Conservation (phyloP, 495 filamentous ascomycete genomes). For the Trichoderma orchidacearum region DNA sequence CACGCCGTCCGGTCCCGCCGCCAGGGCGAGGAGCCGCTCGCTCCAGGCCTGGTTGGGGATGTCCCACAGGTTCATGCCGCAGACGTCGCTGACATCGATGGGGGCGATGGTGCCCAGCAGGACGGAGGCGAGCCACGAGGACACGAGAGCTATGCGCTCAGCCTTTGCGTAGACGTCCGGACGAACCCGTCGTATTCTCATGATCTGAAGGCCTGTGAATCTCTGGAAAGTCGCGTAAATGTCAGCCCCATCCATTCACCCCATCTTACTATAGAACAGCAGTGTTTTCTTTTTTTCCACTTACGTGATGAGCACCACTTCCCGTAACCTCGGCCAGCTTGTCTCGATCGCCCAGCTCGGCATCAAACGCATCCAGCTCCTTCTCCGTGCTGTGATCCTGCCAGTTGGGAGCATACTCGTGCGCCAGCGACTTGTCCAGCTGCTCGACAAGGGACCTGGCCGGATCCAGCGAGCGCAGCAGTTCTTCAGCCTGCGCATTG, state of each 20-base stretch:
- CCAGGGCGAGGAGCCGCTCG: slow-evolving; percentile 56
- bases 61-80: slow-evolving; percentile 95
- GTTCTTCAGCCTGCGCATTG: slow-evolving; percentile 52
- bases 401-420: slow-evolving; percentile 90
- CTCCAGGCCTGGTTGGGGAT: slow-evolving; percentile 62
- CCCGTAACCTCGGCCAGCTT: slow-evolving; percentile 67
- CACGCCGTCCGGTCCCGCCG: slow-evolving; percentile 52
- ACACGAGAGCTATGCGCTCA: slow-evolving; percentile 79
- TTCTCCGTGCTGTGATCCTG: slow-evolving; percentile 88
- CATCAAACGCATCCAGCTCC: slow-evolving; percentile 83
- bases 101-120: slow-evolving; percentile 78
- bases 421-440: slow-evolving; percentile 54
- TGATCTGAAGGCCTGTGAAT: slow-evolving; percentile 95
- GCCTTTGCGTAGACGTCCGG: slow-evolving; percentile 72
- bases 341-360: slow-evolving; percentile 46
- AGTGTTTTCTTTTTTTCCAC: slow-evolving; percentile 8
- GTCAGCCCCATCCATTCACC: no score
- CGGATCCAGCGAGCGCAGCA: slow-evolving; percentile 47
- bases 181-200: slow-evolving; percentile 67
- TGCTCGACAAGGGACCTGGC: slow-evolving; percentile 52
- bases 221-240: slow-evolving; percentile 52
- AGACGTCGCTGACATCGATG: slow-evolving; percentile 88
- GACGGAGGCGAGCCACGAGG: slow-evolving; percentile 85
- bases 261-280: slow-evolving; percentile 2
- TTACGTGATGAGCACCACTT: slow-evolving; percentile 87